These are phyloP conservation scores for Ophiostoma ulmi DNA, from an alignment of 2,329 filamentous ascomycete genomes.

Conservation along the genomic window DNA sequence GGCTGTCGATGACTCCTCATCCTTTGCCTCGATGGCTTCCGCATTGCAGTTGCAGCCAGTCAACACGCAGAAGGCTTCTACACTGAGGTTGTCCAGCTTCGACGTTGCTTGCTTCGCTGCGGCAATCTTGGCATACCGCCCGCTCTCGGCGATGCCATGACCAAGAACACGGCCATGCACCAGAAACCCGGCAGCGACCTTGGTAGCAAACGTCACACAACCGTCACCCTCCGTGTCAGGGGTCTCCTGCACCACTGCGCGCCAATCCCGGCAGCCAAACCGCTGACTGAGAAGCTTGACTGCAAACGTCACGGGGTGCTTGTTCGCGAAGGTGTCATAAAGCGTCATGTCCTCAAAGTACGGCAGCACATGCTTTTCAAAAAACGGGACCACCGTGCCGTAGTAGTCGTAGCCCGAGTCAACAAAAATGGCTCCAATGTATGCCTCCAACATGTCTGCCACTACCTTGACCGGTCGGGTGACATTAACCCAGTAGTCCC, in stretches of 20 bases:
- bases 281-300: conserved; percentile 57
- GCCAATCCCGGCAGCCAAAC: conserved; percentile 60
- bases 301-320: conserved; percentile 75
- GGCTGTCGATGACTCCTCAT: background rate
- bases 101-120: conserved; percentile 57
- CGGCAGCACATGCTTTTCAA: conserved; percentile 63
- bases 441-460: conserved; percentile 83
- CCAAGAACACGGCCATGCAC: conserved; percentile 68
- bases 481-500: conserved; percentile 65
- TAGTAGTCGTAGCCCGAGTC: conserved; percentile 83
- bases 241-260: conserved; percentile 50
- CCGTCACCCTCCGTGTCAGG: conserved; percentile 37
- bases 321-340: conserved; percentile 82
- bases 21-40: conserved; percentile 15
- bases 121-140: conserved; percentile 66
- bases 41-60: conserved; percentile 60
- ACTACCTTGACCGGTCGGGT: conserved; percentile 66
- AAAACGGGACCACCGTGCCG: conserved; percentile 67
- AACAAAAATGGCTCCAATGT: conserved; percentile 84
- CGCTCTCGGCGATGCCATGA: conserved; percentile 56
- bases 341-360: conserved; percentile 83
- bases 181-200: conserved; percentile 66
- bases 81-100: conserved; percentile 41
- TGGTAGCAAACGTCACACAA: conserved; percentile 28
- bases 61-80: conserved; percentile 53